These are phyloP conservation scores for Nakazawaea laoshanensis DNA, from an alignment of 805 yeast species.

Conservation along the genomic window DNA sequence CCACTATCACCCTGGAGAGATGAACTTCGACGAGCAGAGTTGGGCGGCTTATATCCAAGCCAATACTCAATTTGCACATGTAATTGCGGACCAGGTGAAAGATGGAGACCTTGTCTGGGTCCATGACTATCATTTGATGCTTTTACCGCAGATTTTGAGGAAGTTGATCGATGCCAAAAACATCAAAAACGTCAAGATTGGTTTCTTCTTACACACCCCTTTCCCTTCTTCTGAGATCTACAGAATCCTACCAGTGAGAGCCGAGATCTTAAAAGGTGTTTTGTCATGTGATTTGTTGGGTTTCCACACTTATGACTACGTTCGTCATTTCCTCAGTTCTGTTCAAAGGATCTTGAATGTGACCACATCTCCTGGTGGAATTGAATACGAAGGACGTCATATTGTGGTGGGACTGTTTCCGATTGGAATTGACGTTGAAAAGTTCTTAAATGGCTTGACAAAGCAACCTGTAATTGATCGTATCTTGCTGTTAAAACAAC, in stretches of 20 bases:
- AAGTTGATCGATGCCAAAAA: constrained; percentile 40
- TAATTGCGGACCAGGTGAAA: constrained; percentile 56
- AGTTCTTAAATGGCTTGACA: constrained; percentile 72
- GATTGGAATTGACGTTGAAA: constrained; percentile 96
- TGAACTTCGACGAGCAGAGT: constrained; percentile 94
- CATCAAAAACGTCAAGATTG: constrained; percentile 59
- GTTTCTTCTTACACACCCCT: constrained; percentile 95
- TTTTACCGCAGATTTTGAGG: constrained; percentile 82
- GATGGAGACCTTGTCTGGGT: constrained; percentile 94
- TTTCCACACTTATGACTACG: constrained; percentile 98
- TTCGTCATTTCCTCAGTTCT: constrained; percentile 87
- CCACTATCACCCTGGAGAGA: constrained; percentile 98
- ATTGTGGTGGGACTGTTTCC: constrained; percentile 95
- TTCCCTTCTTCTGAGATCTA: constrained; percentile 97
- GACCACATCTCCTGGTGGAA: constrained; percentile 85
- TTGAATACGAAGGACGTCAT: constrained; percentile 64
- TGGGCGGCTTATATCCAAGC: constrained; percentile 98
- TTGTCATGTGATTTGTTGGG: constrained; percentile 92
- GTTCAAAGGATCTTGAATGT: constrained; percentile 78
- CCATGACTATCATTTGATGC: constrained; percentile 95
- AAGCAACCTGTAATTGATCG: constrained; percentile 56
- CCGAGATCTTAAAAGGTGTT: constrained; percentile 86
- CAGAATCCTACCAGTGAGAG: constrained; percentile 90
- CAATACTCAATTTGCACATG: constrained; percentile 71
- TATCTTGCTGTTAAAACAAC: constrained; percentile 47